Evolutionary conservation across 805 yeast genomes (phyloP).

Genomic region (Cyberlindnera misumaiensis): DNA sequence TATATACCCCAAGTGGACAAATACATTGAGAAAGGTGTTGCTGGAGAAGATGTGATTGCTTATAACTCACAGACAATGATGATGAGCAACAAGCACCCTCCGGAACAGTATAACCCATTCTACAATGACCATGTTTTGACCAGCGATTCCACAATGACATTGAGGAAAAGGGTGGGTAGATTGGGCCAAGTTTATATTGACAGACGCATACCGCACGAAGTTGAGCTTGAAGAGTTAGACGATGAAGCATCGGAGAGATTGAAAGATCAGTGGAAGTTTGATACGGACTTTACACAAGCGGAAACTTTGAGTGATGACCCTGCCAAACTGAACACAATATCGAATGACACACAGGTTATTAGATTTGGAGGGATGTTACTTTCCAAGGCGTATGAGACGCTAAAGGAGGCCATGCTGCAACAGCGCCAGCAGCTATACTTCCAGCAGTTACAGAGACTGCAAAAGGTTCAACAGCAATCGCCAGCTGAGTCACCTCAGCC

Average conservation of each 20-base stretch:
- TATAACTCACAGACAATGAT: conserved; percentile 20
- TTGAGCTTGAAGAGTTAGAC: conserved; percentile 27
- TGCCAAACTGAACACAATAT: conserved; percentile 71
- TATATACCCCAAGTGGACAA: conserved; percentile 27
- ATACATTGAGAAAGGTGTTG: conserved; percentile 19
- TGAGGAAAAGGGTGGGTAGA: conserved; percentile 74
- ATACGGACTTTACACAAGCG: conserved; percentile 31
- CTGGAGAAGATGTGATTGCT: conserved; percentile 26
- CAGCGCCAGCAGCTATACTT: conserved; percentile 27
- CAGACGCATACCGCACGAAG: conserved; percentile 42
- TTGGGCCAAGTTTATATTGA: conserved; percentile 67
- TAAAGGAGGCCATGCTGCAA: conserved; percentile 68
- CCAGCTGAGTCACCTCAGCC: conserved; percentile 1
- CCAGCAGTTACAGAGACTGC: conserved; percentile 7
- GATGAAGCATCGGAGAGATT: conserved; percentile 32
- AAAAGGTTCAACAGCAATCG: conserved; percentile 6
- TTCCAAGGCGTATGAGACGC: conserved; percentile 76
- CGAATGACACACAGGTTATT: conserved; percentile 81
- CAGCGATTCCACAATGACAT: conserved; percentile 41
- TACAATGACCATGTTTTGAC: conserved; percentile 26
- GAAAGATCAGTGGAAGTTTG: conserved; percentile 62
- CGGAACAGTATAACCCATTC: conserved; percentile 33
- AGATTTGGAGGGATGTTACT: conserved; percentile 89
- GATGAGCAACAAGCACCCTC: conserved; percentile 21
- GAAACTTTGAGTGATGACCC: conserved; percentile 71